Evolutionary conservation across 2,329 filamentous ascomycete genomes (phyloP).

Genomic region (Celoporthe dispersa): DNA sequence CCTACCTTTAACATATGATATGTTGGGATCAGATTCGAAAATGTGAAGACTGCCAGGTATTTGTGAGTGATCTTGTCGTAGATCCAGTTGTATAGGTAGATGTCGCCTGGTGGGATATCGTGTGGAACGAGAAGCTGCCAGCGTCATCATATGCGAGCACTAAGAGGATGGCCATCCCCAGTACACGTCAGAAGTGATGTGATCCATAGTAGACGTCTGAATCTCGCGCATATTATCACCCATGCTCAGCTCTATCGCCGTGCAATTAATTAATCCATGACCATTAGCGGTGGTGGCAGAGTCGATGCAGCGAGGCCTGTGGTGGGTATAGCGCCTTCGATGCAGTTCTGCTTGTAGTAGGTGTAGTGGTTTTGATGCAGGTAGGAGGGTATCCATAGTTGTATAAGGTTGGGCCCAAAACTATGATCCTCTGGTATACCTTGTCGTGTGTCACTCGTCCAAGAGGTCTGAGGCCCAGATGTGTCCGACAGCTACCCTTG

Average conservation of each 20-base stretch:
- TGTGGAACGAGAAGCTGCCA: neutral
- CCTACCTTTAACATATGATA: neutral
- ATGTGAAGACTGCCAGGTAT: neutral
- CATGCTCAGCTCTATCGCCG: neutral
- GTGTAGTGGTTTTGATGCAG: too few species aligned
- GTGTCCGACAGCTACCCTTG: slow-evolving; percentile 1
- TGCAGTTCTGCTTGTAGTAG: neutral
- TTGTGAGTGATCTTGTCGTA: neutral
- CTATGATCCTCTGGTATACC: neutral
- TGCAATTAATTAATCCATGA: neutral
- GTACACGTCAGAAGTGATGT: too few species aligned
- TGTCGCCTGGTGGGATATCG: neutral
- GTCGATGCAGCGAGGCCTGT: neutral
- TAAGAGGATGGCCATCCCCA: too few species aligned
- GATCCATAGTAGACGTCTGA: too few species aligned
- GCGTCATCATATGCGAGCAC: too few species aligned
- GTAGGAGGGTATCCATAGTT: too few species aligned
- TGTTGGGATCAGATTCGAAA: neutral
- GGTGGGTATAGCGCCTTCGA: neutral
- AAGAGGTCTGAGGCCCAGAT: slow-evolving; percentile 9
- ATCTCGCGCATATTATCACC: too few species aligned
- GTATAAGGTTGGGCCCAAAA: slow-evolving; percentile 25
- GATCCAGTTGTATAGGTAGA: neutral
- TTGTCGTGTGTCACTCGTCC: slow-evolving; percentile 5
- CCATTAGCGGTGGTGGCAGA: neutral